Evolutionary conservation across 2,329 filamentous ascomycete genomes (phyloP), one percentile per base, ranked within the genome.

Genomic region (Chaetomium strumarium): DNA sequence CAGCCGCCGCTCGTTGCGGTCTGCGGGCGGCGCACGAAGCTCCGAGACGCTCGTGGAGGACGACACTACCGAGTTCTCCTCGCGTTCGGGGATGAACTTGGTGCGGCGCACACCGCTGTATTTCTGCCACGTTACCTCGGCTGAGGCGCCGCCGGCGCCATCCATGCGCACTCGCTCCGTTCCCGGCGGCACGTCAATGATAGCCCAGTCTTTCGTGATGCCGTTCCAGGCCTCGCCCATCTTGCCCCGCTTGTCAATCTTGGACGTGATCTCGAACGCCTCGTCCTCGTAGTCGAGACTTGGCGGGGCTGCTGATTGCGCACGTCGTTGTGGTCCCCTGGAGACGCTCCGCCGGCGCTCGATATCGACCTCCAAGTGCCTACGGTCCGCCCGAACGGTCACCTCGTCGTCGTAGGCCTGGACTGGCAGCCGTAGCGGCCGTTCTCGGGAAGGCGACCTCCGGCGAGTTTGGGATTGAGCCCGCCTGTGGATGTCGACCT

Each of bases 141-240:
- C 85, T 36, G 75, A 75, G n/a, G 77, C 86, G 44, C 86, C 87
- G 17, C 88, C 88, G 20, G 81, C 76, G 49, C 88, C 88, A 60
- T 93, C 87, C 85, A 93, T 86, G 49, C 80, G 79, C n/a, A 93
- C 85, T 38, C 85, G 81, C 70, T 88, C 85, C 0, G 88, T 92
- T 53, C 89, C 89, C 0, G 89, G 87, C 1, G 88, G 89, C 37
- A 95, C 85, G 68, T 95, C 89, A 36, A 95, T 79, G 57, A 95
- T 86, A 49, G 81, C 78, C 88, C 90, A 95, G 63, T 83, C 86
- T 58, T 81, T 83, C 34, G 86, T 90, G 16, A 81, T 83, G 48
- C 88, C 87, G 61, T 86, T 80, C 66, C 78, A 83, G 19, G 85
- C 87, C 68, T 92, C 88, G 48, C 86, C 86, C 63, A 84, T 79